Percentiles rank a stretch among this genome's conserved stretches.
Conservation (phyloP, 371 early-diverging fungal genomes). For the Dichotomocladium elegans region DNA sequence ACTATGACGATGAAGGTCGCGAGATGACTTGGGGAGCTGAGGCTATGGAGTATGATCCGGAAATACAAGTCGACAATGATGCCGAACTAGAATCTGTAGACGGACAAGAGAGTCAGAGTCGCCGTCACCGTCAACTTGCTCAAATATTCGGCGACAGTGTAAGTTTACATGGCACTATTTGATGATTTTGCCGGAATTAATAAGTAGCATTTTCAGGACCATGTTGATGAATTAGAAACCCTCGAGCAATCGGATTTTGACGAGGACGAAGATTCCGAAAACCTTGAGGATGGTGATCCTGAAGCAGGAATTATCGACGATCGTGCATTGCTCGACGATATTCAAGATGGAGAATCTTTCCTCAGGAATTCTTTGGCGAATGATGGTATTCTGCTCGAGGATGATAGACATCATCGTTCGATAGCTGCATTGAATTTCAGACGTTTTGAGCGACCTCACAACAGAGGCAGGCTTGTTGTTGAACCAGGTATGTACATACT, state of each 20-base stretch:
- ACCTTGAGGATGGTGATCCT: constrained; percentile 39
- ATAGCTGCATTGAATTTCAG: constrained; percentile 4
- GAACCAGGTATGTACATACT: constrained; percentile 7
- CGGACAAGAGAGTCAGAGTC: constrained; percentile 32
- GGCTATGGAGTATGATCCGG: constrained; percentile 55
- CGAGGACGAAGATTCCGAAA: constrained; percentile 46
- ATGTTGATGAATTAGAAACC: constrained; percentile 43
- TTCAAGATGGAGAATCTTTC: constrained; percentile 57
- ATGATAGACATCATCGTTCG: constrained; percentile 16
- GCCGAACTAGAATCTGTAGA: constrained; percentile 43
- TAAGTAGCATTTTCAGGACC: constrained; percentile 11
- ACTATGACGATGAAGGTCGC: constrained; percentile 42
- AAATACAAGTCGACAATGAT: constrained; percentile 32
- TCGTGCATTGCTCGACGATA: constrained; percentile 52
- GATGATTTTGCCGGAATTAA: too few relatives aligned
- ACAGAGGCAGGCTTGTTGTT: constrained; percentile 6
- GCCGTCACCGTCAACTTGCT: constrained; percentile 19
- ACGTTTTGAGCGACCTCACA: constrained; percentile 6
- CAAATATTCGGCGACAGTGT: constrained; percentile 32
- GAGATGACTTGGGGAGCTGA: constrained; percentile 50
- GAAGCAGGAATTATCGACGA: constrained; percentile 40
- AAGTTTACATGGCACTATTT: too few relatives aligned
- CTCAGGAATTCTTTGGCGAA: constrained; percentile 30
- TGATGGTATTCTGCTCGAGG: constrained; percentile 27
- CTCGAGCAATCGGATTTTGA: constrained; percentile 49